Evolutionary conservation across 257 asterid genomes (phyloP).

Genomic region (Solanum arcanum): DNA sequence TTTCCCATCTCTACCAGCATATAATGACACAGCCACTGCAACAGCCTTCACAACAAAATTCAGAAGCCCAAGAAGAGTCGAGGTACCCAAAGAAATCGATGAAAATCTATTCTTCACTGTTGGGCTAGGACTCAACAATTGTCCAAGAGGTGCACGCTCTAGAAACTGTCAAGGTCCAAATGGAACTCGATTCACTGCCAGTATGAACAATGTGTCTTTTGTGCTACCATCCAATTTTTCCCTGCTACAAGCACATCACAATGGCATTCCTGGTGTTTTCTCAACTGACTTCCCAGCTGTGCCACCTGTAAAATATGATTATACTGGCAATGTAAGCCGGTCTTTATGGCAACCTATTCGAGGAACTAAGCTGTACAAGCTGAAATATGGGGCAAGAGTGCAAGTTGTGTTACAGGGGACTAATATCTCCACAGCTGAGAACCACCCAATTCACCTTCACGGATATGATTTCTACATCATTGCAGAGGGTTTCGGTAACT

Average conservation of each 20-base stretch:
- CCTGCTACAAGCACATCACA: conserved; percentile 66
- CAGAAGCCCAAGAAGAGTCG: conserved; percentile 43
- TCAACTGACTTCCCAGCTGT: conserved; percentile 63
- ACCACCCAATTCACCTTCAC: conserved; percentile 91
- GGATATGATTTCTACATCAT: conserved; percentile 78
- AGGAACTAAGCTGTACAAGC: conserved; percentile 52
- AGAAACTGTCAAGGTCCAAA: conserved; percentile 80
- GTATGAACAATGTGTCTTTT: conserved; percentile 85
- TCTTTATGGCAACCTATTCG: conserved; percentile 59
- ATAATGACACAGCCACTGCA: conserved; percentile 64
- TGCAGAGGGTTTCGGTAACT: conserved; percentile 86
- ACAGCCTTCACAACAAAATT: conserved; percentile 58
- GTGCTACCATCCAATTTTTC: conserved; percentile 71
- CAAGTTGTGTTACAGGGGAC: conserved; percentile 90
- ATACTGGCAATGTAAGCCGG: conserved; percentile 77
- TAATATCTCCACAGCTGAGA: conserved; percentile 64
- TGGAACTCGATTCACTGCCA: conserved; percentile 74
- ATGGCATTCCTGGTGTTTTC: conserved; percentile 69
- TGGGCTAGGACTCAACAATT: conserved; percentile 59
- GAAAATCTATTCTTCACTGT: conserved; percentile 63
- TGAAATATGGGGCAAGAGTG: conserved; percentile 67
- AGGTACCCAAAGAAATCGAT: conserved; percentile 56
- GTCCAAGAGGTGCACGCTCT: conserved; percentile 39
- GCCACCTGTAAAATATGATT: conserved; percentile 59
- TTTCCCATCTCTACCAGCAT: conserved; percentile 49